phyloP scores from a whole-genome alignment of 306 rosid genomes.

The Biancaea sappan region DNA sequence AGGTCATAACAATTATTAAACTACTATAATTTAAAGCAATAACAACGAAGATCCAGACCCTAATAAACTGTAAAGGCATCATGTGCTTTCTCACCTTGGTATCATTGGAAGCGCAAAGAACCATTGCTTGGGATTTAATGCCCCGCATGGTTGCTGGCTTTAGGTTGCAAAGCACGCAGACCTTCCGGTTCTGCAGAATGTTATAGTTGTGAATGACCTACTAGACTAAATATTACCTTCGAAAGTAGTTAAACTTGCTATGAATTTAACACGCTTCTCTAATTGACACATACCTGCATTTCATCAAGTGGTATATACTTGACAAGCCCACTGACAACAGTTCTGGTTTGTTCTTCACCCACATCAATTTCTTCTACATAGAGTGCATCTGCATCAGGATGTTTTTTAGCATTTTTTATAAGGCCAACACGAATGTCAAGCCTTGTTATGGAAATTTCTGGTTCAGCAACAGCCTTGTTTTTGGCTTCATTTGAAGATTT shows the following conservation, averaged over 20 bases:
- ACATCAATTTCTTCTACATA: slow-evolving; percentile 95
- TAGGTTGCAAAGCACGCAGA: slow-evolving; percentile 90
- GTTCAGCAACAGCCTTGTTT: slow-evolving; percentile 55
- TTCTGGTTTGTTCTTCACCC: slow-evolving; percentile 79
- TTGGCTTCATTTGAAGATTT: slow-evolving; percentile 55
- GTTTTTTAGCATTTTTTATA: slow-evolving; percentile 74
- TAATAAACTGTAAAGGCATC: slow-evolving; percentile 11
- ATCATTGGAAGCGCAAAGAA: slow-evolving; percentile 83
- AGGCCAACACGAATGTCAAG: slow-evolving; percentile 92
- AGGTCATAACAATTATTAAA: background rate
- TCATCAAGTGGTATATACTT: slow-evolving; percentile 83
- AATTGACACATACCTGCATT: slow-evolving; percentile 75
- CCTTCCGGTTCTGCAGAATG: slow-evolving; percentile 80
- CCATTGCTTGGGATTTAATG: slow-evolving; percentile 96
- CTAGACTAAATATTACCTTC: background rate
- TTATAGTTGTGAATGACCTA: slow-evolving; percentile 25
- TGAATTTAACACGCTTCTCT: slow-evolving; percentile 13
- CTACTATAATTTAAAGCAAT: slow-evolving; percentile 5
- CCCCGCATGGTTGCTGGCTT: slow-evolving; percentile 90
- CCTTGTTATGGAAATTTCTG: slow-evolving; percentile 72
- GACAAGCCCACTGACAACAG: slow-evolving; percentile 96
- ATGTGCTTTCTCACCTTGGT: slow-evolving; percentile 53
- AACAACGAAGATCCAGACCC: background rate
- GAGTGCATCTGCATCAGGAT: slow-evolving; percentile 92
- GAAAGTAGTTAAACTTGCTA: background rate